Conservation (phyloP, 2,329 filamentous ascomycete species). For the Ophiocordyceps australis region DNA sequence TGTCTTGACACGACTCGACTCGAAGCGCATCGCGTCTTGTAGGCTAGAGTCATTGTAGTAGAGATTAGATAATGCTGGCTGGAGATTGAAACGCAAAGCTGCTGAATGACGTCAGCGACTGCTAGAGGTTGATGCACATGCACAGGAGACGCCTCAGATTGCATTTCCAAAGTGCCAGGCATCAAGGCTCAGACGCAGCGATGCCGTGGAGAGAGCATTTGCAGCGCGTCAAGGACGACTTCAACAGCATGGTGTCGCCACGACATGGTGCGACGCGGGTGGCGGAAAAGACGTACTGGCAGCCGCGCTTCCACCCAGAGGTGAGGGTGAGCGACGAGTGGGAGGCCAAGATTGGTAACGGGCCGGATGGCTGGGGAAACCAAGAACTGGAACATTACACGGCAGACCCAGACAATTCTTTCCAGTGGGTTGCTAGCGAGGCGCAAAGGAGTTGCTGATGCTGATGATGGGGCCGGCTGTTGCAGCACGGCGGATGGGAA, state of each 20-base stretch:
- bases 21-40: no score
- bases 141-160: no score
- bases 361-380: conserved; percentile 43
- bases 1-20: no score
- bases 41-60: no score
- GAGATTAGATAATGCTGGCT: no score
- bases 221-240: conserved; percentile 18
- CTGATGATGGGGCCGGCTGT: neutral
- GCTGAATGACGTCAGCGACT: no score
- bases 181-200: neutral
- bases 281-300: conserved; percentile 25
- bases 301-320: conserved; percentile 26
- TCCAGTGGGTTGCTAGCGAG: conserved; percentile 17
- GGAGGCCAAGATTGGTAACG: conserved; percentile 32
- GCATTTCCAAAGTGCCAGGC: no score
- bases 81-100: no score
- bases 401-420: conserved; percentile 26
- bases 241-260: conserved; percentile 13
- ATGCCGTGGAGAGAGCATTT: conserved; percentile 20
- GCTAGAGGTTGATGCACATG: no score
- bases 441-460: neutral
- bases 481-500: conserved; percentile 24
- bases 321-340: conserved; percentile 30
- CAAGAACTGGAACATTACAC: conserved; percentile 41
- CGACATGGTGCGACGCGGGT: no score